These are phyloP conservation scores for Cryptococcus amylolentus DNA, from an alignment of 1,284 basidiomycete species.

Conservation along the genomic window DNA sequence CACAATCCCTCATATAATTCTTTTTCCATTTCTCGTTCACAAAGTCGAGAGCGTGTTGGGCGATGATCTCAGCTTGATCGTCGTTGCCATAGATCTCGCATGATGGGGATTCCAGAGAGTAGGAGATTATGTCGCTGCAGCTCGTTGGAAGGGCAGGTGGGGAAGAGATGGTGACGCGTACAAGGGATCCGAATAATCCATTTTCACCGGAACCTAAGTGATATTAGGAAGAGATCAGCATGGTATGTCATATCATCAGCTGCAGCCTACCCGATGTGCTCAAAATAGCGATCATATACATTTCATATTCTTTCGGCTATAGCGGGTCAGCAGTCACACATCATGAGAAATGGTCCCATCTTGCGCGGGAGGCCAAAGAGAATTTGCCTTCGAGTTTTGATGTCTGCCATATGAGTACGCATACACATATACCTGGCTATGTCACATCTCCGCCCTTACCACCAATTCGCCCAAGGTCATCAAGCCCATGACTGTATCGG, in stretches of 20 bases:
- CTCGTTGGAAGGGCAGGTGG: background rate
- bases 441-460: too few relatives aligned
- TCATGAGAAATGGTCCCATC: constrained; percentile 6
- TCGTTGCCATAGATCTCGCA: too few relatives aligned
- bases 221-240: constrained; percentile 47
- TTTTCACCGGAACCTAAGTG: constrained; percentile 39
- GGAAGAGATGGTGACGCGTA: constrained; percentile 14
- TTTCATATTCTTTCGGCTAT: constrained; percentile 35
- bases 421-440: too few relatives aligned
- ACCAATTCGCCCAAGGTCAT: too few relatives aligned
- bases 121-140: constrained; percentile 50
- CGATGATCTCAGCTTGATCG: background rate
- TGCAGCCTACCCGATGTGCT: background rate
- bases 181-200: constrained; percentile 48
- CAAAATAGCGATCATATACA: constrained; percentile 2
- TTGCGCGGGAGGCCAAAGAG: too few relatives aligned
- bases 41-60: background rate
- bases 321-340: background rate
- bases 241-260: constrained; percentile 10
- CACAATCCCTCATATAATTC: background rate
- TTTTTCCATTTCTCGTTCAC: background rate
- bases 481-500: too few relatives aligned
- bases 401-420: too few relatives aligned
- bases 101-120: constrained; percentile 51
- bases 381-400: too few relatives aligned